Evolutionary conservation across 805 yeast species (phyloP).

Genomic region (Ogataea thermomethanolica): DNA sequence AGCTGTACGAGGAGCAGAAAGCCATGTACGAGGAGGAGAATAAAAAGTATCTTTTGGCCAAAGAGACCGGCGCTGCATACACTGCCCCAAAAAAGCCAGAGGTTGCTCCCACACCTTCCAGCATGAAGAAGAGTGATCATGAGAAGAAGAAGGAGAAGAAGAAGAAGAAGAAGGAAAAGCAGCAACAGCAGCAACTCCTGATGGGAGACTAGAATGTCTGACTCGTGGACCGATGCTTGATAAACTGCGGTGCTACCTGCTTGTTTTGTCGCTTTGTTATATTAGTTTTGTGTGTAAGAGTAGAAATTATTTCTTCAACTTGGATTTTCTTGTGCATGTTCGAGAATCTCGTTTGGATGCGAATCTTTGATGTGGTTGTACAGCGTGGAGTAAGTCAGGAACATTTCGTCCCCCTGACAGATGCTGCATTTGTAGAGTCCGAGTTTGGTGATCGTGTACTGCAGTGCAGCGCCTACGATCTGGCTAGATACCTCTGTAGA

Average conservation of each 20-base stretch:
- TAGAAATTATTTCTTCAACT: constrained; percentile 4
- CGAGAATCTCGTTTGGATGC: constrained; percentile 20
- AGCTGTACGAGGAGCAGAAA: constrained; percentile 47
- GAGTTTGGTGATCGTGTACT: constrained; percentile 19
- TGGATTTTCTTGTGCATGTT: neutral
- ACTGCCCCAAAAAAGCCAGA: constrained; percentile 28
- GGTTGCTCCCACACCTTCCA: constrained; percentile 21
- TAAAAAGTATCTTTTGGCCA: constrained; percentile 29
- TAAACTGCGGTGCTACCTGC: neutral
- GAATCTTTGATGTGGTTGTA: constrained; percentile 19
- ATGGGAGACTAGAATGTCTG: constrained; percentile 6
- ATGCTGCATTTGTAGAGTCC: constrained; percentile 23
- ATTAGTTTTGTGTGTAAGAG: constrained; percentile 12
- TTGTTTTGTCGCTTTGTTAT: constrained; percentile 12
- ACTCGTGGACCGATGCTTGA: neutral
- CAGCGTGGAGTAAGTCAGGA: constrained; percentile 19
- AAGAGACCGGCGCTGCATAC: constrained; percentile 28
- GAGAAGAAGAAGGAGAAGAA: constrained; percentile 49
- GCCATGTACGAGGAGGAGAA: constrained; percentile 32
- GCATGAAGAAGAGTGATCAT: constrained; percentile 26
- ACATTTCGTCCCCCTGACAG: constrained; percentile 13
- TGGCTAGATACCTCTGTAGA: constrained; percentile 2
- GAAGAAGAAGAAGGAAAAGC: constrained; percentile 46
- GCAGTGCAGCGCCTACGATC: constrained; percentile 4
- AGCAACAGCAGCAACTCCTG: constrained; percentile 9